Evolutionary conservation across 2,329 filamentous ascomycete genomes (phyloP).

Genomic region (Colletotrichum sansevieriae): DNA sequence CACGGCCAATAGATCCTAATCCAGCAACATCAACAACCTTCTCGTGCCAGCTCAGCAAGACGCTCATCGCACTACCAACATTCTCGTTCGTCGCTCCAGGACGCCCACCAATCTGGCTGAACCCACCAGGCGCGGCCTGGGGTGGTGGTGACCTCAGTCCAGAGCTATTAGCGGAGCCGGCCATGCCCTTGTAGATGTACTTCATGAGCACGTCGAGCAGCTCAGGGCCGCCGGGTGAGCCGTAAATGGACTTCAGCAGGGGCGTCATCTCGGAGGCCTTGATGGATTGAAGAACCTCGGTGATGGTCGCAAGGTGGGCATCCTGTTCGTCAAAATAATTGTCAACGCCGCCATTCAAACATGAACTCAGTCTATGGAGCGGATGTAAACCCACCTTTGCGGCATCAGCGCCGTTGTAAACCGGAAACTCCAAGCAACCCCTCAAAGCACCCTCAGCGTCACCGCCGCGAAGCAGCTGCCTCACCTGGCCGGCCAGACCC

Average conservation of each 20-base stretch:
- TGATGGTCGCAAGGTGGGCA: constrained; percentile 86
- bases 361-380: background rate
- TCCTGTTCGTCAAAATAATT: constrained; percentile 66
- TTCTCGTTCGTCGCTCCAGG: constrained; percentile 71
- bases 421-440: constrained; percentile 86
- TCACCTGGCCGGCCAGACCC: constrained; percentile 81
- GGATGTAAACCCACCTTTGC: constrained; percentile 64
- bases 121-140: constrained; percentile 74
- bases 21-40: constrained; percentile 96
- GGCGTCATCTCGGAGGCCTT: constrained; percentile 96
- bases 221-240: constrained; percentile 83
- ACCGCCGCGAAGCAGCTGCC: constrained; percentile 87
- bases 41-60: constrained; percentile 97
- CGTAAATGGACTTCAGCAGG: constrained; percentile 85
- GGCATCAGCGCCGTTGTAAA: constrained; percentile 73
- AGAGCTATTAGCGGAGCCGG: constrained; percentile 55
- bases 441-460: constrained; percentile 89
- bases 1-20: constrained; percentile 89
- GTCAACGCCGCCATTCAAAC: background rate
- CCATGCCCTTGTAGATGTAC: constrained; percentile 97
- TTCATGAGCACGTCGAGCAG: constrained; percentile 96
- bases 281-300: constrained; percentile 95
- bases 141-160: constrained; percentile 68
- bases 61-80: constrained; percentile 92
- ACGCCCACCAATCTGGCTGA: constrained; percentile 80